Percentiles rank a stretch among this genome's conserved stretches.
Evolutionary conservation across 108 stramenopile genomes (phyloP).

Genomic region (Mayamaea pseudoterrestris): DNA sequence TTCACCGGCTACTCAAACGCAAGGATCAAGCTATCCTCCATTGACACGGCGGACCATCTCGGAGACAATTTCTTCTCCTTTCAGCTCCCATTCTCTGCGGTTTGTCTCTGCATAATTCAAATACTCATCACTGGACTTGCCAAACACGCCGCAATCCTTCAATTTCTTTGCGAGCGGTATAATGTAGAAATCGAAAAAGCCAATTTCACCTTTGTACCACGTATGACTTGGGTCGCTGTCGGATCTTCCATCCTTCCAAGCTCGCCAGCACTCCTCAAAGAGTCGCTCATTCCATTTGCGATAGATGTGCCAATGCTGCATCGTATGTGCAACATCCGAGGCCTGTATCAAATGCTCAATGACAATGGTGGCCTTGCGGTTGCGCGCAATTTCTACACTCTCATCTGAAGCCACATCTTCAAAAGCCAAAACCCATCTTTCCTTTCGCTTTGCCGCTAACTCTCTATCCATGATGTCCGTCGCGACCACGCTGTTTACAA

Average conservation of each 20-base stretch:
- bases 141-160: slow-evolving; percentile 19
- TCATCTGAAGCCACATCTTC: not conserved
- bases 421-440: not conserved
- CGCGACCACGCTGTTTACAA: not conserved
- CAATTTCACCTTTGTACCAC: slow-evolving; percentile 12
- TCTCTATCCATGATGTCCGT: slow-evolving; percentile 2
- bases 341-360: slow-evolving; percentile 27
- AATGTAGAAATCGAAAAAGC: slow-evolving; percentile 23
- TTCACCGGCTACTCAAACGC: no score
- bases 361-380: slow-evolving; percentile 16
- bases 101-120: slow-evolving; percentile 17
- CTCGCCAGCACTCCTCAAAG: slow-evolving; percentile 21
- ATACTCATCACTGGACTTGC: slow-evolving; percentile 11
- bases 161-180: slow-evolving; percentile 25
- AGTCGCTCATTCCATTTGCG: slow-evolving; percentile 24
- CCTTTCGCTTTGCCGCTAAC: not conserved
- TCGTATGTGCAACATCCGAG: slow-evolving; percentile 25
- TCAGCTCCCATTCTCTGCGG: slow-evolving; percentile 11
- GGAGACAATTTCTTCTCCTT: slow-evolving; percentile 11
- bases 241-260: slow-evolving; percentile 12
- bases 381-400: not conserved
- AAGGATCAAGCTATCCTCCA: no score
- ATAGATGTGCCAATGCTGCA: slow-evolving; percentile 25
- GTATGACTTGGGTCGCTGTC: slow-evolving; percentile 4
- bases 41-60: no score